phyloP scores from a whole-genome alignment of 75 land plant species.

The Sequoiadendron giganteum region DNA sequence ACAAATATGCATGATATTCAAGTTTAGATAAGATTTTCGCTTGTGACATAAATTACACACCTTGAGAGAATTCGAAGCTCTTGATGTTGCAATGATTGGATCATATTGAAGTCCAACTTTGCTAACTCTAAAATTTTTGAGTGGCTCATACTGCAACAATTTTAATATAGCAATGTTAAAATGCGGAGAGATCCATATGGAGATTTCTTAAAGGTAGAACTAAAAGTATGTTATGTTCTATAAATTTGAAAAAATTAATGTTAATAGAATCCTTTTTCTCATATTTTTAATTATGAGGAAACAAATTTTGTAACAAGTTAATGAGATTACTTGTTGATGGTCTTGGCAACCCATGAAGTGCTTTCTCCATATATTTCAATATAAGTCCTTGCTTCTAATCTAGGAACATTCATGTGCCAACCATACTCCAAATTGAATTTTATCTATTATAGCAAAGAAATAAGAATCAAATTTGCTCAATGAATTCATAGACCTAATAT shows the following conservation, averaged over 20 bases:
- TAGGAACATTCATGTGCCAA: not conserved
- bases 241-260: too few species aligned
- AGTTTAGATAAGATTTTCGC: too few species aligned
- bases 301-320: not conserved
- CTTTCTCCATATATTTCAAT: not conserved
- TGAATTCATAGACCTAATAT: not conserved
- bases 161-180: too few species aligned
- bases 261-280: not conserved
- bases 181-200: not conserved
- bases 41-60: not conserved
- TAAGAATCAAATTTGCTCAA: not conserved
- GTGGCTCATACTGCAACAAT: too few species aligned
- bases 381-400: not conserved
- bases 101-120: not conserved
- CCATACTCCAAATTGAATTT: not conserved
- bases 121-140: not conserved
- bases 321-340: not conserved
- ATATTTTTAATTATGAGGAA: too few species aligned
- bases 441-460: not conserved
- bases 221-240: not conserved
- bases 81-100: not conserved
- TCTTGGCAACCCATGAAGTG: not conserved
- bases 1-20: too few species aligned
- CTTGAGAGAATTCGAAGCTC: not conserved
- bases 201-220: not conserved